Percentiles rank a stretch among this genome's conserved stretches.
Conservation (phyloP, 371 early-diverging fungal genomes). For the Apophysomyces ossiformis region DNA sequence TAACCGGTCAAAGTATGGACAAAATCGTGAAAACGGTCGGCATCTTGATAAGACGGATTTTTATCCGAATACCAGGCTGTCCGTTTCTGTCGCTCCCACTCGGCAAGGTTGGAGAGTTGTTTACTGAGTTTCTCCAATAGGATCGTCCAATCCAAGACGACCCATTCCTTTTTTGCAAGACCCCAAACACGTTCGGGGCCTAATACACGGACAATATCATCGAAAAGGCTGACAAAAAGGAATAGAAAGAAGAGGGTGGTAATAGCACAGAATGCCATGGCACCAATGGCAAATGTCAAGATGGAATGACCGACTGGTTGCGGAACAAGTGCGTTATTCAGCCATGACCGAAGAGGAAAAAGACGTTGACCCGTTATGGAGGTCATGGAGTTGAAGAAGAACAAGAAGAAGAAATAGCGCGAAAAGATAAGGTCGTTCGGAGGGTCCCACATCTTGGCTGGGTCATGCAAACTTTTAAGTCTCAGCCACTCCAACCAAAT, state of each 20-base stretch:
- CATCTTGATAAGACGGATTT: conserved; percentile 22
- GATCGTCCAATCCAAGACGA: conserved; percentile 30
- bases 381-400: conserved; percentile 10
- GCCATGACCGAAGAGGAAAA: conserved; percentile 15
- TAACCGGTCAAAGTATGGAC: conserved; percentile 28
- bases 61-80: conserved; percentile 32
- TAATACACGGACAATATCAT: conserved; percentile 29
- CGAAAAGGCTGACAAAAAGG: conserved; percentile 31
- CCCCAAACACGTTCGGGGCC: conserved; percentile 32
- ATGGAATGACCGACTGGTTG: conserved; percentile 6
- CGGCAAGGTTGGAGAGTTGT: conserved; percentile 37
- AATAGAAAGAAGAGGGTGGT: conserved; percentile 34
- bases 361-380: conserved; percentile 8
- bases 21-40: conserved; percentile 33
- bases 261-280: conserved; percentile 19
- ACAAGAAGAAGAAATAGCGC: conserved; percentile 12
- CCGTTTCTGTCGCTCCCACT: conserved; percentile 43
- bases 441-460: background rate
- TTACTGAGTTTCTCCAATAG: conserved; percentile 24
- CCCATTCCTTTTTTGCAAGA: conserved; percentile 12
- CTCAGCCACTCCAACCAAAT: too few species aligned
- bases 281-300: conserved; percentile 21
- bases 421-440: background rate
- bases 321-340: conserved; percentile 11
- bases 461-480: conserved; percentile 5